Evolutionary conservation across 1,139 yeast species (phyloP), one percentile per base, ranked within the genome.

Genomic region (Kodamaea sp.): DNA sequence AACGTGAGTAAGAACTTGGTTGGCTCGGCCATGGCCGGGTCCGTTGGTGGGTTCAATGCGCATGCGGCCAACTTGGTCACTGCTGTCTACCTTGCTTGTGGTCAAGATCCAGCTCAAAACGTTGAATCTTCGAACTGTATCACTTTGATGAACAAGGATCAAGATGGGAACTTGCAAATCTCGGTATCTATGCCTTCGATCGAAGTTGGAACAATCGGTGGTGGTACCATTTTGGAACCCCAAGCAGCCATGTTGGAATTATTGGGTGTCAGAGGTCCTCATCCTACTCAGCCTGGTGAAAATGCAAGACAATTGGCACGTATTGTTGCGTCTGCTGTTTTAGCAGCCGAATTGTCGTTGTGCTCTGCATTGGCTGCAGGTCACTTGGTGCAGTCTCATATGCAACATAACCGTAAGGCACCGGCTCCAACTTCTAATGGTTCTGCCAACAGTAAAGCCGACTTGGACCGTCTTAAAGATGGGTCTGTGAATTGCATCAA

Each of bases 191-290:
- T 94, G 99, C 99, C 99, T 24, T 88, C 95, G 24, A 89, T 94
- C 52, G 99, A 94, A 68, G 98, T 92, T 34, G 99, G 99, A 46
- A 92, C 99, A 4, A 90, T 94, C 63, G 99, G 99, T 45, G 98
- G 99, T 46, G 98, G 99, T 59, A 94, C 99, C 7, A 87, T 94
- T 46, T 76, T 94, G 53, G 97, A 87, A 57, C 97, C 99, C 28
- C 99, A 94, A 69, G 86, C 90, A 35, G 88, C 98, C 25, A 87
- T 94, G 96, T 75, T 94, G 47, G 97, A 94, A 54, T 70, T 94
- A 52, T 73, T 94, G 47, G 97, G 97, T 29, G 95, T 94, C 34
- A 81, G 86, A 53, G 99, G 99, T 5, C 97, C 98, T 9, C 96
- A 90, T 61, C 87, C 96, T 32, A 83, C 92, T 7, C 78, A 73